phyloP scores from a whole-genome alignment of 768 basidiomycete genomes.

The Xanthoconium stramineum region DNA sequence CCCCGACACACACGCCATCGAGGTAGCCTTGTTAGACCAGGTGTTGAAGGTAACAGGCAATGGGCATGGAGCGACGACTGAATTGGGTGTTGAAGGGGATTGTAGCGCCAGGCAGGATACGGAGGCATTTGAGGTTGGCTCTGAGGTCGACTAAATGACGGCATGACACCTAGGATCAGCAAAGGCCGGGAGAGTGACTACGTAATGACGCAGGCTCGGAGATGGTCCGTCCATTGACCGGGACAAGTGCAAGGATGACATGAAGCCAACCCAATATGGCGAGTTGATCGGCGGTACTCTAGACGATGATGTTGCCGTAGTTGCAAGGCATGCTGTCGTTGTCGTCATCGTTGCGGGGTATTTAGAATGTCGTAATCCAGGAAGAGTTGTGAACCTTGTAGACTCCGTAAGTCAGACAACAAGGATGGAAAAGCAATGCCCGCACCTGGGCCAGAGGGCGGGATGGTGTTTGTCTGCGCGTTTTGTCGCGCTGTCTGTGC shows the following conservation, averaged over 20 bases:
- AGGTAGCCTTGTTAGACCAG: conserved; percentile 75
- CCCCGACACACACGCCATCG: conserved; percentile 60
- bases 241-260: conserved; percentile 76
- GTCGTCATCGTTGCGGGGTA: conserved; percentile 40
- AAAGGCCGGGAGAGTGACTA: background rate
- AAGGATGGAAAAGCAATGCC: too few relatives aligned
- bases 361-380: too few relatives aligned
- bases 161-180: background rate
- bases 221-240: conserved; percentile 75
- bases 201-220: conserved; percentile 53
- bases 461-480: conserved; percentile 54
- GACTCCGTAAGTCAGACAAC: too few relatives aligned
- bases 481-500: conserved; percentile 59
- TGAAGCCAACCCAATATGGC: conserved; percentile 72
- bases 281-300: conserved; percentile 66
- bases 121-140: conserved; percentile 63
- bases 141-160: conserved; percentile 63
- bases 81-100: conserved; percentile 52
- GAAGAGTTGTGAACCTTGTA: too few relatives aligned
- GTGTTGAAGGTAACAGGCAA: conserved; percentile 63
- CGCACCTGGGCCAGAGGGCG: too few relatives aligned
- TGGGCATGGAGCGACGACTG: conserved; percentile 46
- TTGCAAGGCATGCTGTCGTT: conserved; percentile 48
- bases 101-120: conserved; percentile 47
- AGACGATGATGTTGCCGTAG: conserved; percentile 71